phyloP scores from a whole-genome alignment of 1,139 yeast genomes.

The Blastobotrys ciferrii region DNA sequence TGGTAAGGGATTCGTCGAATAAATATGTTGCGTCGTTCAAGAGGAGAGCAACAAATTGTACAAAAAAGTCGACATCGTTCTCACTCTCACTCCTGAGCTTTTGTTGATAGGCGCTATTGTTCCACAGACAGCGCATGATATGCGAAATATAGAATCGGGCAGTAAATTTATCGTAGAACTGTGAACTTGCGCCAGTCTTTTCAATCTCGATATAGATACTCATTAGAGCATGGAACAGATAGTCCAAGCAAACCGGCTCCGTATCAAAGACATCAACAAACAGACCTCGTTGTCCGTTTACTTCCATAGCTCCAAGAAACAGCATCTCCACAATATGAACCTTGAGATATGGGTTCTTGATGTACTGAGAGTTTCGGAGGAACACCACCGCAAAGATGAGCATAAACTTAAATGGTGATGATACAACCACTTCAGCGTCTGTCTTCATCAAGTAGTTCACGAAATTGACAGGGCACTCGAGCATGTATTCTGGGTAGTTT shows the following conservation, averaged over 20 bases:
- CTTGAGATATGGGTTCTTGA: conserved; percentile 92
- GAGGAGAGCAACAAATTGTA: conserved; percentile 90
- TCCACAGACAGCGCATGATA: conserved; percentile 82
- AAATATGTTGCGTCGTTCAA: conserved; percentile 90
- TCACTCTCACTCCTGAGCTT: conserved; percentile 72
- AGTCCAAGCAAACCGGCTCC: conserved; percentile 59
- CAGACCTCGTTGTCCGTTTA: conserved; percentile 60
- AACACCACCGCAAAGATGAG: conserved; percentile 72
- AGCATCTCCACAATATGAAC: conserved; percentile 78
- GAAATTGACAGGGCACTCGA: conserved; percentile 71
- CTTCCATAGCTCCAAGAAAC: conserved; percentile 62
- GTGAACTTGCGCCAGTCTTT: conserved; percentile 92
- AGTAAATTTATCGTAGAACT: conserved; percentile 93
- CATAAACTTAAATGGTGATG: conserved; percentile 37
- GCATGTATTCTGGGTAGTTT: conserved; percentile 78
- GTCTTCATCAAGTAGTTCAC: conserved; percentile 54
- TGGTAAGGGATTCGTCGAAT: conserved; percentile 84
- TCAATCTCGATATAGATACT: conserved; percentile 94
- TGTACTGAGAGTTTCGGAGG: conserved; percentile 77
- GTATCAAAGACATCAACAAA: conserved; percentile 64
- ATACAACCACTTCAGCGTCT: conserved; percentile 37
- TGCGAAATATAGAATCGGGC: conserved; percentile 83
- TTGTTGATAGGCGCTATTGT: conserved; percentile 59
- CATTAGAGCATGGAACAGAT: conserved; percentile 76
- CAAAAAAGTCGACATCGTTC: conserved; percentile 67